Conservation (phyloP, 2,329 filamentous ascomycete species). For the Penicillium sp. region DNA sequence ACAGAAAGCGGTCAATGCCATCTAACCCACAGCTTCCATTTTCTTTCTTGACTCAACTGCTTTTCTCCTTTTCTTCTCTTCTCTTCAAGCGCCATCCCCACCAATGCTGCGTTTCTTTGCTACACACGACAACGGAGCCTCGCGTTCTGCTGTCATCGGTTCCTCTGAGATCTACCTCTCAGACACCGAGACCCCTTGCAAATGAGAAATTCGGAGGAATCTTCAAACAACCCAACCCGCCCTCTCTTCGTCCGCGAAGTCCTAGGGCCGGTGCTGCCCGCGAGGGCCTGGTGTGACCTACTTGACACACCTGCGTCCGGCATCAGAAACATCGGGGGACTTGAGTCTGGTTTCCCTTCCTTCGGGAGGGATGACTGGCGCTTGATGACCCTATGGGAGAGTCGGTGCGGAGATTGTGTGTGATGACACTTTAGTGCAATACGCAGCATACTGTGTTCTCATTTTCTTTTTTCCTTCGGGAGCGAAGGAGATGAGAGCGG, state of each 20-base stretch:
- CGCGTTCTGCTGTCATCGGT: constrained; percentile 33
- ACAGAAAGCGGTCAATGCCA: constrained; percentile 18
- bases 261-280: constrained; percentile 64
- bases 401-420: constrained; percentile 93
- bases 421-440: constrained; percentile 92
- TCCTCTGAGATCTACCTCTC: constrained; percentile 11
- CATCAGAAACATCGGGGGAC: constrained; percentile 87
- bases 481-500: constrained; percentile 39
- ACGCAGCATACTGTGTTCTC: constrained; percentile 71
- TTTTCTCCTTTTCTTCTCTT: constrained; percentile 45
- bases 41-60: constrained; percentile 24
- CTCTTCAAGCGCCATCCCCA: constrained; percentile 74
- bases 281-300: constrained; percentile 80
- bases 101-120: constrained; percentile 97
- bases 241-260: constrained; percentile 36
- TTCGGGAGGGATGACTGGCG: neutral
- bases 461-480: constrained; percentile 34
- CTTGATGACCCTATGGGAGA: constrained; percentile 72
- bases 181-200: constrained; percentile 56
- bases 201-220: constrained; percentile 99
- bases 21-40: constrained; percentile 14
- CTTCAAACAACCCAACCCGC: constrained; percentile 65
- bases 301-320: constrained; percentile 73
- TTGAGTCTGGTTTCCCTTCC: constrained; percentile 34
- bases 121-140: constrained; percentile 66